A percentile compares a stretch with the other conserved stretches of the same genome.
These are phyloP conservation scores for Agrocybe pediades DNA, from an alignment of 768 basidiomycete species.

Conservation along the genomic window DNA sequence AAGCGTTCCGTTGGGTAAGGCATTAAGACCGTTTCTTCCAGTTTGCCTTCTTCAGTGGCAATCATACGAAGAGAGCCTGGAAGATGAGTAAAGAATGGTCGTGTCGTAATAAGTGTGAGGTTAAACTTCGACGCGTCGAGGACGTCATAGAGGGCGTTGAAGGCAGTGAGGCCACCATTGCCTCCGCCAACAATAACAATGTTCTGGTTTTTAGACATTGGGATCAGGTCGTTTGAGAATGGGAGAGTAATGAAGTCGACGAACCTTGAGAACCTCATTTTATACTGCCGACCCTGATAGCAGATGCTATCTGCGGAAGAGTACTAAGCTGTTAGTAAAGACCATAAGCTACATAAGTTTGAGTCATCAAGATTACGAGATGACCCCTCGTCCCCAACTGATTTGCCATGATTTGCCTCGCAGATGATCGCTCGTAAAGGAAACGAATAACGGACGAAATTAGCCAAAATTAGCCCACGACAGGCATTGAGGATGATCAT, in stretches of 20 bases:
- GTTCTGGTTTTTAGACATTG: conserved; percentile 10
- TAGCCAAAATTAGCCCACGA: too few relatives aligned
- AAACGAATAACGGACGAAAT: too few relatives aligned
- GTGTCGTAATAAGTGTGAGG: conserved; percentile 55
- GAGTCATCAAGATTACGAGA: background rate
- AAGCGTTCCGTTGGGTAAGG: conserved; percentile 36
- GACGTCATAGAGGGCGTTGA: conserved; percentile 47
- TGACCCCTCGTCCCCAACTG: too few relatives aligned
- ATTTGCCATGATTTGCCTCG: too few relatives aligned
- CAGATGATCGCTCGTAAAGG: too few relatives aligned
- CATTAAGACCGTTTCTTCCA: conserved; percentile 47
- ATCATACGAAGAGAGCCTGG: conserved; percentile 53
- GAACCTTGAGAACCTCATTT: too few relatives aligned
- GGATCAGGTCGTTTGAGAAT: background rate
- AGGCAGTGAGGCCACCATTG: conserved; percentile 44
- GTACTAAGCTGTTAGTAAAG: too few relatives aligned
- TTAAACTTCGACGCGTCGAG: conserved; percentile 50
- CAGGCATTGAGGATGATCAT: too few relatives aligned
- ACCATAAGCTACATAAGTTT: background rate
- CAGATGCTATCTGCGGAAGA: too few relatives aligned
- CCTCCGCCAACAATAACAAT: conserved; percentile 49
- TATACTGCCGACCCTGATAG: too few relatives aligned
- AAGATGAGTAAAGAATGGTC: conserved; percentile 51
- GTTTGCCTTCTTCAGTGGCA: conserved; percentile 41
- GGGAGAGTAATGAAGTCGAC: background rate